Evolutionary conservation across 306 rosid genomes (phyloP).

Genomic region (Quercus gilva): DNA sequence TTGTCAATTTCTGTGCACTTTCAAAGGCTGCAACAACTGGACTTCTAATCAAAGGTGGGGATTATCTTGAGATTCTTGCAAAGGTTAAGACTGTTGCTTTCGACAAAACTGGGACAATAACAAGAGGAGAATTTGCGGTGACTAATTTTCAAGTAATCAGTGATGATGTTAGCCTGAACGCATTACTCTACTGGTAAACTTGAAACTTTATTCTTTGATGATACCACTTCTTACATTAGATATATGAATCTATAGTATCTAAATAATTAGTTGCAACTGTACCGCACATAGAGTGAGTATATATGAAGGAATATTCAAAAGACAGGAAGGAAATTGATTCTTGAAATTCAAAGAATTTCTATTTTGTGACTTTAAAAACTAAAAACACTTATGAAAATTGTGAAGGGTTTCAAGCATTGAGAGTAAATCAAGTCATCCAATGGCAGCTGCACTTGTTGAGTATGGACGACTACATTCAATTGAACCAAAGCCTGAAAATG

Average conservation of each 20-base stretch:
- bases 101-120: conserved; percentile 93
- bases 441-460: conserved; percentile 79
- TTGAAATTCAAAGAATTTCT: background rate
- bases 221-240: background rate
- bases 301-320: background rate
- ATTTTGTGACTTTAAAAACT: background rate
- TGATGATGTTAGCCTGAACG: conserved; percentile 54
- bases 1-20: conserved; percentile 91
- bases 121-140: conserved; percentile 82
- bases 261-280: no score
- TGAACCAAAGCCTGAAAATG: conserved; percentile 74
- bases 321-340: background rate
- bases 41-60: conserved; percentile 88
- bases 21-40: conserved; percentile 86
- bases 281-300: no score
- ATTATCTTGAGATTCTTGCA: conserved; percentile 68
- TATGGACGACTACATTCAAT: conserved; percentile 68
- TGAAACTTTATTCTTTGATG: background rate
- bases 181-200: conserved; percentile 69
- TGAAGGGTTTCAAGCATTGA: conserved; percentile 89
- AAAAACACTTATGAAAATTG: background rate
- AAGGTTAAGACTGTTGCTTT: conserved; percentile 73
- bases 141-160: conserved; percentile 56
- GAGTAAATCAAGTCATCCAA: conserved; percentile 95
- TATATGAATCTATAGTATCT: no score